These are phyloP conservation scores for Wallacemonas collosoma DNA, from an alignment of 208 protist genomes.

Conservation along the genomic window DNA sequence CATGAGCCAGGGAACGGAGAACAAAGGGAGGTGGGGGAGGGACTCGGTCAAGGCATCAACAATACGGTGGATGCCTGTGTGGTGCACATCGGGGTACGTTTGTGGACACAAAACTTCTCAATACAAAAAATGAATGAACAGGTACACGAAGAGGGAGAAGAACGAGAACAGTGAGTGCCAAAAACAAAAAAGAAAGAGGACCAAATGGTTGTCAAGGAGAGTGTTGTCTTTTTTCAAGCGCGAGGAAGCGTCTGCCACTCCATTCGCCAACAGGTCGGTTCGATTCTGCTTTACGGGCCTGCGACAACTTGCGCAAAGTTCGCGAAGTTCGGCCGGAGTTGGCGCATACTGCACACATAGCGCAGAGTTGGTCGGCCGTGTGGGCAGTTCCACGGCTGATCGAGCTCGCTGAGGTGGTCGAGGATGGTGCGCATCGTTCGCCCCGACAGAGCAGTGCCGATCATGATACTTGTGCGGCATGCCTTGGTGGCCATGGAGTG, in stretches of 20 bases:
- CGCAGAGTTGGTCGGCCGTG: constrained; percentile 93
- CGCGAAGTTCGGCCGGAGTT: constrained; percentile 14
- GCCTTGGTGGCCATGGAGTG: constrained; percentile 93
- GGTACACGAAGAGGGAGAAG: too few species aligned
- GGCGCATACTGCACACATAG: constrained; percentile 47
- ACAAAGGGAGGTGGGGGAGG: constrained; percentile 7
- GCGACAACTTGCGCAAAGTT: neutral
- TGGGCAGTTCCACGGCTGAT: constrained; percentile 95
- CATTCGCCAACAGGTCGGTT: too few species aligned
- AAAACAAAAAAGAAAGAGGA: too few species aligned
- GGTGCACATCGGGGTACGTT: too few species aligned
- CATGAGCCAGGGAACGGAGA: neutral
- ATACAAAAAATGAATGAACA: neutral
- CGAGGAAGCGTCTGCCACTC: too few species aligned
- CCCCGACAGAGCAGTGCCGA: constrained; percentile 80
- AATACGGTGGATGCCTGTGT: too few species aligned
- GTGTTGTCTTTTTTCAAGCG: too few species aligned
- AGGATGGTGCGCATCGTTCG: constrained; percentile 85
- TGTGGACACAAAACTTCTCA: neutral
- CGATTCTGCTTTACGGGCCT: too few species aligned
- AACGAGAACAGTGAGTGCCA: too few species aligned
- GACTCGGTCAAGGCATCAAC: too few species aligned
- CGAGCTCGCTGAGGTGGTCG: constrained; percentile 63
- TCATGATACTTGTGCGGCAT: constrained; percentile 94
- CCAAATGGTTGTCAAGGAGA: too few species aligned